phyloP scores from a whole-genome alignment of 371 early-diverging fungal genomes.

The Conidiobolus incongruus region DNA sequence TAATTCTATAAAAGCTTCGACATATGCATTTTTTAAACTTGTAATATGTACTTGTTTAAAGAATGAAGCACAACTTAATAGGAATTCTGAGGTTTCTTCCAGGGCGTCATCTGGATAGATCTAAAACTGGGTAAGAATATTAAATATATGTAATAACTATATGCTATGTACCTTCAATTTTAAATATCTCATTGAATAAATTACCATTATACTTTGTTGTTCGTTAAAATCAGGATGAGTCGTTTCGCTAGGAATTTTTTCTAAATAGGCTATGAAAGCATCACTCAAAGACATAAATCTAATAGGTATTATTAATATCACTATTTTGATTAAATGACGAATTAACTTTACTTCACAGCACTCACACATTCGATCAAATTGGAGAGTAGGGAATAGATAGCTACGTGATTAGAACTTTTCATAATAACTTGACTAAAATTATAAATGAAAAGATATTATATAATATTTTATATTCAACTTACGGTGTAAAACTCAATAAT shows the following conservation, averaged over 20 bases:
- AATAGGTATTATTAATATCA: background rate
- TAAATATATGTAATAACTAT: background rate
- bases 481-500: background rate
- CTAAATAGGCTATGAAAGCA: constrained; percentile 72
- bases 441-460: background rate
- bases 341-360: constrained; percentile 25
- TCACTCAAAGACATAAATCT: constrained; percentile 83
- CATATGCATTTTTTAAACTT: constrained; percentile 77
- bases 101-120: constrained; percentile 79
- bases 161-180: constrained; percentile 40
- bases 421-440: constrained; percentile 37
- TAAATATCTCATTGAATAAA: constrained; percentile 76
- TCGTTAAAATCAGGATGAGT: constrained; percentile 32
- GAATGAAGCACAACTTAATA: constrained; percentile 65
- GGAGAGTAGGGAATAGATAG: constrained; percentile 71
- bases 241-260: constrained; percentile 26
- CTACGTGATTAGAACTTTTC: constrained; percentile 54
- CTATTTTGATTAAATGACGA: background rate
- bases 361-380: constrained; percentile 76
- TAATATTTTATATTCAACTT: background rate
- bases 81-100: constrained; percentile 83
- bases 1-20: constrained; percentile 68
- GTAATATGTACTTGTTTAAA: constrained; percentile 60
- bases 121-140: constrained; percentile 9
- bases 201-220: constrained; percentile 58